Evolutionary conservation across 768 basidiomycete genomes (phyloP), one percentile per base, ranked within the genome.

Genomic region (Boletus sp.): DNA sequence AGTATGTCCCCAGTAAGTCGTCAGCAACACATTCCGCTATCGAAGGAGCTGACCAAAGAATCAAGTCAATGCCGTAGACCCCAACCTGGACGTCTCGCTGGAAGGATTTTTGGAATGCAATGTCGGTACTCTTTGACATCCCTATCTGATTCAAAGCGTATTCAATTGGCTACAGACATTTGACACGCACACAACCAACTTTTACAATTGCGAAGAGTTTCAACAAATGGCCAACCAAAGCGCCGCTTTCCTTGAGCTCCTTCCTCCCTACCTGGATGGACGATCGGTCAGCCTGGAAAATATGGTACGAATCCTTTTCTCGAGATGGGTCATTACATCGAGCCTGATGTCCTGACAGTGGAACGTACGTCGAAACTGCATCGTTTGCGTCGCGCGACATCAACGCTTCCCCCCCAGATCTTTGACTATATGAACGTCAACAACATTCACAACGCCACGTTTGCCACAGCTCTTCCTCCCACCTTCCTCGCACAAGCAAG

Each of bases 381-480:
- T 37, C 30, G 7, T 39, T 36, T 44, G 45, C 10, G 4, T 53
- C 33, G 18, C 45, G 15, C 39, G 24, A 46, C 35, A 39, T 40
- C 44, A 44, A 30, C 33, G 3, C 45, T 12, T 41, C 52, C 14
- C 5, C 7, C 24, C 45, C 55, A 87, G 85, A 79, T 89, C 50
- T 89, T 73, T 65, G 86, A 89, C 62, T 90, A 80, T 60, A 84
- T 90, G 78, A 89, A 89, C 65, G 86, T 90, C 50, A 78, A 87
- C 62, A 78, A 64, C 45, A 85, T 87, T 49, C 87, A 92, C 70
- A 84, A 89, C 56, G 74, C 74, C 30, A 77, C 75, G 0, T 91
- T 88, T 58, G 64, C 73, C 8, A 52, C 72, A 0, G 57, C 55
- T 0, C 75, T 89, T 4, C 84, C 86, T 9, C 35, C 71, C 1